These are phyloP conservation scores for Amniculicola lignicola DNA, from an alignment of 495 filamentous ascomycete species.

Conservation along the genomic window DNA sequence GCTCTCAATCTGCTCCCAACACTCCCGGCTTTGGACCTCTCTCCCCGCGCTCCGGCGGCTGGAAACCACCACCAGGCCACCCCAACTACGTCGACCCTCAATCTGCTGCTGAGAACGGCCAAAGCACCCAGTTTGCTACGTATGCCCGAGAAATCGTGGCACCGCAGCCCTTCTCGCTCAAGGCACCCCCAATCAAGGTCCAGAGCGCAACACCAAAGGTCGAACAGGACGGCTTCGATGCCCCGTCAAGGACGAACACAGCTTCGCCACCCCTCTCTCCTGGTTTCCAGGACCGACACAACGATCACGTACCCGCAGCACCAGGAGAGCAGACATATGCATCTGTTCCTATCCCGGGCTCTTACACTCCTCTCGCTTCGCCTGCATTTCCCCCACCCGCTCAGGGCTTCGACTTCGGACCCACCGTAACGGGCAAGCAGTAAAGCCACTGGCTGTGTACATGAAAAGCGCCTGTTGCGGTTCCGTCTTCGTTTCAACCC, in stretches of 20 bases:
- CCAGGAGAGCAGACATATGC: conserved; percentile 66
- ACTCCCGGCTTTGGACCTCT: conserved; percentile 75
- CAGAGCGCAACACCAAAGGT: conserved; percentile 71
- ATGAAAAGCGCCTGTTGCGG: neutral
- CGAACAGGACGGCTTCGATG: conserved; percentile 56
- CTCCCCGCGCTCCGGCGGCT: conserved; percentile 43
- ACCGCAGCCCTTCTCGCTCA: conserved; percentile 73
- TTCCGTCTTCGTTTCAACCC: neutral
- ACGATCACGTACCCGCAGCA: conserved; percentile 51
- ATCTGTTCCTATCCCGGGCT: conserved; percentile 63
- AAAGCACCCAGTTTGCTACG: conserved; percentile 32
- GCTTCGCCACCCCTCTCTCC: conserved; percentile 32
- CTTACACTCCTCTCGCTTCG: conserved; percentile 45
- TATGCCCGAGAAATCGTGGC: conserved; percentile 43
- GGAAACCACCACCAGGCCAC: conserved; percentile 38
- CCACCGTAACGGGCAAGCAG: conserved; percentile 12
- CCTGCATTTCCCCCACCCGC: conserved; percentile 13
- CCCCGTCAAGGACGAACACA: conserved; percentile 34
- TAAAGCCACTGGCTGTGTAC: conserved; percentile 4
- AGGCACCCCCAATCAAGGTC: conserved; percentile 74
- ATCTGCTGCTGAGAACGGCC: conserved; percentile 57
- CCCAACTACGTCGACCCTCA: conserved; percentile 47
- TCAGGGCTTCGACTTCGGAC: conserved; percentile 35
- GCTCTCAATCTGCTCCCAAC: conserved; percentile 88
- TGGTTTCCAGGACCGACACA: conserved; percentile 29